These are phyloP conservation scores for Daldinia concentrica DNA, from an alignment of 495 filamentous ascomycete species.

Conservation along the genomic window DNA sequence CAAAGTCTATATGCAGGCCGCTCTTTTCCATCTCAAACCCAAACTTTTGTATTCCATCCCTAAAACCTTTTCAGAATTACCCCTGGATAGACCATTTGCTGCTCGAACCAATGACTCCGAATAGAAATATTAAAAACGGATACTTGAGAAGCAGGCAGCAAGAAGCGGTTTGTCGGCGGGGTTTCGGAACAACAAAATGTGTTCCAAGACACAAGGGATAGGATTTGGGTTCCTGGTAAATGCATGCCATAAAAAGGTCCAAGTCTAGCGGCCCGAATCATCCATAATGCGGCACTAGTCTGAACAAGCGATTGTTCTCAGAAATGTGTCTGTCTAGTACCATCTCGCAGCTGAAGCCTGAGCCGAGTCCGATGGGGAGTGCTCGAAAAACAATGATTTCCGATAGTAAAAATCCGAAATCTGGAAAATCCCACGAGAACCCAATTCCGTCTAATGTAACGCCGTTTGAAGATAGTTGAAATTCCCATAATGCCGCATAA, in stretches of 20 bases:
- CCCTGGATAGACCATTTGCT: conserved; percentile 38
- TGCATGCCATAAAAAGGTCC: conserved; percentile 19
- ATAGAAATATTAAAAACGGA: conserved; percentile 40
- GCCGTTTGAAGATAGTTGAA: conserved; percentile 43
- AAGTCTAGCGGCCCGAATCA: conserved; percentile 30
- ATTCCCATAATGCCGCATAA: conserved; percentile 38
- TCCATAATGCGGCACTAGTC: conserved; percentile 17
- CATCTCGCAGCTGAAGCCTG: not conserved
- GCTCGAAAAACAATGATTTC: conserved; percentile 29
- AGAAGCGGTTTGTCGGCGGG: conserved; percentile 33
- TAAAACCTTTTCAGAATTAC: conserved; percentile 37
- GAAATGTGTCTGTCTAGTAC: not conserved
- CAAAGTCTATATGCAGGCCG: conserved; percentile 57
- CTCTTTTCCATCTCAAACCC: conserved; percentile 52
- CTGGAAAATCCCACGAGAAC: conserved; percentile 40
- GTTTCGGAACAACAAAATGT: conserved; percentile 32
- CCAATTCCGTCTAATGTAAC: conserved; percentile 51
- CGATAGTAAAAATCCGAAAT: conserved; percentile 31
- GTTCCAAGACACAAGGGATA: conserved; percentile 39
- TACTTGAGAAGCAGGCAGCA: conserved; percentile 33
- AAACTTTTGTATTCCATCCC: conserved; percentile 48
- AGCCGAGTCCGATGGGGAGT: conserved; percentile 29
- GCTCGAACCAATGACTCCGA: conserved; percentile 43
- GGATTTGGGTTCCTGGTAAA: conserved; percentile 19
- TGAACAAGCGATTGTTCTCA: conserved; percentile 23